These are phyloP conservation scores for Musa schizocarpa DNA, from an alignment of 176 grass and related monocot genomes.

Conservation along the genomic window DNA sequence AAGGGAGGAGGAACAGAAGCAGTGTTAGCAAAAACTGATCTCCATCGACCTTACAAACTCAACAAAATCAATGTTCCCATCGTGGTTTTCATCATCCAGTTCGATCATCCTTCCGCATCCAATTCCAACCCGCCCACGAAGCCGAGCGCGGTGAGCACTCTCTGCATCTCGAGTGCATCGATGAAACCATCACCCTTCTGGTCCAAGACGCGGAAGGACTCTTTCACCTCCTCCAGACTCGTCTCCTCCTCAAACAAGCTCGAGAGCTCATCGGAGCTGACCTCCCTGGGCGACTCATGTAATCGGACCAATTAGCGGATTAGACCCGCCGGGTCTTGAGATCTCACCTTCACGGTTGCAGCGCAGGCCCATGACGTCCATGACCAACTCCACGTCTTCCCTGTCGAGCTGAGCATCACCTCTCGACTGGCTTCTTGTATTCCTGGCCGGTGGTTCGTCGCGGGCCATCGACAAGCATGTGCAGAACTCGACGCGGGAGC, in stretches of 20 bases:
- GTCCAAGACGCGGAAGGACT: slow-evolving; percentile 1
- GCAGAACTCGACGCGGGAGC: too few relatives aligned
- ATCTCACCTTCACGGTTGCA: too few relatives aligned
- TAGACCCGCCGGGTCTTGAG: too few relatives aligned
- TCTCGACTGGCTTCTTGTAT: too few relatives aligned
- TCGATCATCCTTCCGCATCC: background rate
- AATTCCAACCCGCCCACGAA: background rate
- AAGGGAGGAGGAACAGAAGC: background rate
- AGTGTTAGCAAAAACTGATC: background rate
- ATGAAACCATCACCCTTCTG: background rate
- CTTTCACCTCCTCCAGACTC: slow-evolving; percentile 2
- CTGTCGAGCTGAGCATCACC: background rate
- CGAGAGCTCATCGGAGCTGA: background rate
- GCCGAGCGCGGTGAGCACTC: background rate
- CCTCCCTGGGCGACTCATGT: background rate
- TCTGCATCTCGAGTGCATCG: slow-evolving; percentile 1
- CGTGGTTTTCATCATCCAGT: background rate
- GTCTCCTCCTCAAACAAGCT: background rate
- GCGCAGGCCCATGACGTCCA: background rate
- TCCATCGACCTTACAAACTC: slow-evolving; percentile 13
- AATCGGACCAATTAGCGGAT: too few relatives aligned
- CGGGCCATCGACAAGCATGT: too few relatives aligned
- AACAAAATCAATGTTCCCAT: background rate
- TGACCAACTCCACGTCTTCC: slow-evolving; percentile 7
- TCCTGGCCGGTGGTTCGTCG: too few relatives aligned